Conservation (phyloP, 225 moss, liverwort and hornwort species). For the Anthoceros angustus region DNA sequence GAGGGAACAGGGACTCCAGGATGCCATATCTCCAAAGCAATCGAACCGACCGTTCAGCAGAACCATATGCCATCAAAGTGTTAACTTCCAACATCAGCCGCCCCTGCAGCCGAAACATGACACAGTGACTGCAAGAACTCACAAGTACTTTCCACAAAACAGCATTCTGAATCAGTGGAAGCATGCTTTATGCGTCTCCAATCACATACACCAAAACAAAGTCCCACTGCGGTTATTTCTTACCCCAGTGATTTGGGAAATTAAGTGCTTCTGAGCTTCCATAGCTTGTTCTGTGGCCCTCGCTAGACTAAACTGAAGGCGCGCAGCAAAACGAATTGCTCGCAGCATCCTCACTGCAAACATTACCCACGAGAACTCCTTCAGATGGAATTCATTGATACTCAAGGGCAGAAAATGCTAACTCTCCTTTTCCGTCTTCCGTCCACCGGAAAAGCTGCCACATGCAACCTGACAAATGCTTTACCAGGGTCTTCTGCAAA, state of each 20-base stretch:
- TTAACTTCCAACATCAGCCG: constrained; percentile 79
- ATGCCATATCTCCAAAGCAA: constrained; percentile 90
- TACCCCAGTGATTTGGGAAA: constrained; percentile 78
- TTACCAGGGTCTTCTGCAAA: constrained; percentile 86
- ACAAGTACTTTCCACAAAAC: constrained; percentile 5
- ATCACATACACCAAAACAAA: neutral
- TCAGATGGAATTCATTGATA: neutral
- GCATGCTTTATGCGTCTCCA: neutral
- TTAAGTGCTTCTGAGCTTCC: constrained; percentile 42
- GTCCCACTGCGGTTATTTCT: neutral
- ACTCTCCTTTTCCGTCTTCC: neutral
- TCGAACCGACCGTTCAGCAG: constrained; percentile 75
- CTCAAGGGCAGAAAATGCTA: neutral
- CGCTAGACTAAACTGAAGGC: constrained; percentile 59
- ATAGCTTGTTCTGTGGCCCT: constrained; percentile 55
- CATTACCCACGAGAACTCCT: neutral
- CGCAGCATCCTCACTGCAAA: constrained; percentile 80
- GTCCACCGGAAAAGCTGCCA: neutral
- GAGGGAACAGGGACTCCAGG: constrained; percentile 70
- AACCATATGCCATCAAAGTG: constrained; percentile 77
- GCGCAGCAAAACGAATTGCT: constrained; percentile 86
- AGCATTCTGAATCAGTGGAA: neutral
- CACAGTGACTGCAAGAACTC: constrained; percentile 4
- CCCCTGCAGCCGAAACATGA: constrained; percentile 15
- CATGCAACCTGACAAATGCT: neutral